These are phyloP conservation scores for Lagenidium giganteum DNA, from an alignment of 352 stramenopile species.

Conservation along the genomic window DNA sequence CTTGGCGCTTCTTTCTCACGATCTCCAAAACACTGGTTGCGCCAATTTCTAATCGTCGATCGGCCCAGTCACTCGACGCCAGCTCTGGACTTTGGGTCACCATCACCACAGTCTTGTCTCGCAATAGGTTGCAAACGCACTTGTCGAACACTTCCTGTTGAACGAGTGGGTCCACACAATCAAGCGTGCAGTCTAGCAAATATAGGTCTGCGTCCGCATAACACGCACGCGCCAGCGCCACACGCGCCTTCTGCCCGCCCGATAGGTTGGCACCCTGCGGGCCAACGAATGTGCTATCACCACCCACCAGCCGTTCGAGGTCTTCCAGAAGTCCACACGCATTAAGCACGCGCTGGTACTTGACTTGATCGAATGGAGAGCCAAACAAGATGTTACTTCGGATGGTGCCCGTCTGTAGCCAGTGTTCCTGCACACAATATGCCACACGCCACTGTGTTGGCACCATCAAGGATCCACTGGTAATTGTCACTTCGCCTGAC, in stretches of 20 bases:
- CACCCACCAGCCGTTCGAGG: slow-evolving; percentile 61
- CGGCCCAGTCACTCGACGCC: too few relatives aligned
- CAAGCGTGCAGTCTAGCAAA: slow-evolving; percentile 86
- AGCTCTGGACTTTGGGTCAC: slow-evolving; percentile 51
- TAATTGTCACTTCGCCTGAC: too few relatives aligned
- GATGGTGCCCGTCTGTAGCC: slow-evolving; percentile 90
- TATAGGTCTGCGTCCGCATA: slow-evolving; percentile 44
- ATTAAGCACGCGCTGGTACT: slow-evolving; percentile 31
- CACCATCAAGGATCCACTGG: too few relatives aligned
- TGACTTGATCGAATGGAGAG: slow-evolving; percentile 17
- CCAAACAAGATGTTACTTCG: slow-evolving; percentile 91
- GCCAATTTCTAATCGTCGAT: too few relatives aligned
- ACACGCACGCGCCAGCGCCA: slow-evolving; percentile 40
- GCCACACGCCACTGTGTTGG: too few relatives aligned
- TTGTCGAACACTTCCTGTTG: slow-evolving; percentile 62
- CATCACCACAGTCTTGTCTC: slow-evolving; percentile 51
- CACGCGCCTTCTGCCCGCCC: slow-evolving; percentile 83
- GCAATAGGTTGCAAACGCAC: slow-evolving; percentile 17
- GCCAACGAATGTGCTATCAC: slow-evolving; percentile 90
- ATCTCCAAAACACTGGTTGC: too few relatives aligned
- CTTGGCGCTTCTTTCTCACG: too few relatives aligned
- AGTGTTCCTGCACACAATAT: slow-evolving; percentile 50
- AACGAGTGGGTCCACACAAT: slow-evolving; percentile 87
- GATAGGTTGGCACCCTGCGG: slow-evolving; percentile 91
- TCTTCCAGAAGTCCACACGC: slow-evolving; percentile 73